These are phyloP conservation scores for Actinomortierella ambigua DNA, from an alignment of 371 early-diverging fungal genomes.

Conservation along the genomic window DNA sequence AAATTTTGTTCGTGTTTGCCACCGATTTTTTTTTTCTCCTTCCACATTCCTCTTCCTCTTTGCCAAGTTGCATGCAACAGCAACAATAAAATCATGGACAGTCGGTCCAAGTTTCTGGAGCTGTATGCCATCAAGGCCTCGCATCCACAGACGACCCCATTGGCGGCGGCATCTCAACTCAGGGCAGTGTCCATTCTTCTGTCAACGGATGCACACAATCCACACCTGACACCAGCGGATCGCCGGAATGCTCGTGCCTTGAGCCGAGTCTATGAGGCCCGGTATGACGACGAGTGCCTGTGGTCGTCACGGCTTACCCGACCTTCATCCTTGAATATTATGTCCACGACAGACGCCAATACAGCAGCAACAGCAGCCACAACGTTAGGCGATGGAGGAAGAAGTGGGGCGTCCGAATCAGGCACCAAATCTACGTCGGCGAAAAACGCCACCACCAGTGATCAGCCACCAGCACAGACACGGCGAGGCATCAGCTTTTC, in stretches of 20 bases:
- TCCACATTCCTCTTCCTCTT: background rate
- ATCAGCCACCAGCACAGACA: background rate
- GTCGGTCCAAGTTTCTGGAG: conserved; percentile 14
- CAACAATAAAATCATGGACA: too few relatives aligned
- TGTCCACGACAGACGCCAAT: background rate
- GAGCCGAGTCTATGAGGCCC: too few relatives aligned
- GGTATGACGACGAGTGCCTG: too few relatives aligned
- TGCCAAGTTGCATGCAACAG: too few relatives aligned
- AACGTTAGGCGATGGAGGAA: background rate
- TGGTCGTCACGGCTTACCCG: too few relatives aligned
- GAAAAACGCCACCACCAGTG: background rate
- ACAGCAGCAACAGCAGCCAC: background rate
- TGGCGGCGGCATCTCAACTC: conserved; percentile 27
- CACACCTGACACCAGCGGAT: conserved; percentile 18
- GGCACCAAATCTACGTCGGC: background rate
- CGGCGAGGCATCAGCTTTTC: background rate
- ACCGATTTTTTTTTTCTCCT: conserved; percentile 16
- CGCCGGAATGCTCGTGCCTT: conserved; percentile 20
- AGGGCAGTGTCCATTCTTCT: conserved; percentile 27
- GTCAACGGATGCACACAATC: conserved; percentile 28
- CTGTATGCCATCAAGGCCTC: conserved; percentile 22
- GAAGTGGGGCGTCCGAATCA: too few relatives aligned
- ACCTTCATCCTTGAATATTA: too few relatives aligned
- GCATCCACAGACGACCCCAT: conserved; percentile 9
- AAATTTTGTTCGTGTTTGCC: conserved; percentile 12